These are phyloP conservation scores for Odontarrhena argentea DNA, from an alignment of 345 rosid genomes.

Conservation along the genomic window DNA sequence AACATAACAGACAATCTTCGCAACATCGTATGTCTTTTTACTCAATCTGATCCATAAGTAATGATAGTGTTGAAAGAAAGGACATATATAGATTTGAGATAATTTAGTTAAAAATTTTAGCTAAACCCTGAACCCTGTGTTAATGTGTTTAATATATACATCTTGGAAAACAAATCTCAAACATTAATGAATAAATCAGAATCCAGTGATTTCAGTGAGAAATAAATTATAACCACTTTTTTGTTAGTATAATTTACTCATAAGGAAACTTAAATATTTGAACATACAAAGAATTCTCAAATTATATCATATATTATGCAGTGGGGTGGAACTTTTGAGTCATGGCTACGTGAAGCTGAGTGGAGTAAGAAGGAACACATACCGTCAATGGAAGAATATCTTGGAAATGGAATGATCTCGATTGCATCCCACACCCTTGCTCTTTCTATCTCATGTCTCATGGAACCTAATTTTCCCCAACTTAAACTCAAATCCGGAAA, in stretches of 20 bases:
- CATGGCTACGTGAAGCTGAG: conserved; percentile 63
- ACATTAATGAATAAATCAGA: no score
- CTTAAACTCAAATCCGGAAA: conserved; percentile 37
- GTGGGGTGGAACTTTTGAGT: conserved; percentile 69
- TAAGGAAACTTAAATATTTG: no score
- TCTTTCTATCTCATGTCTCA: conserved; percentile 42
- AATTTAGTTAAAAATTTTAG: no score
- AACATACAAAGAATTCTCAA: background rate
- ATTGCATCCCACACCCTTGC: conserved; percentile 49
- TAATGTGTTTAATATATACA: no score
- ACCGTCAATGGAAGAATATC: conserved; percentile 51
- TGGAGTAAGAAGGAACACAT: conserved; percentile 51
- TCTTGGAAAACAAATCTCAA: no score
- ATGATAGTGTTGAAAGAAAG: background rate
- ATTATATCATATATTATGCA: conserved; percentile 30
- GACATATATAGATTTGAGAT: background rate
- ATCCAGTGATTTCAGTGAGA: no score
- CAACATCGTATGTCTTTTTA: conserved; percentile 45
- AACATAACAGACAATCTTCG: conserved; percentile 47
- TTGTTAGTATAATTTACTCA: no score
- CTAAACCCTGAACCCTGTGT: no score
- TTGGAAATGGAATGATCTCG: conserved; percentile 51
- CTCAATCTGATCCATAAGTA: background rate
- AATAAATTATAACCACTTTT: no score
- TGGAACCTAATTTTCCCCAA: conserved; percentile 34